Conservation (phyloP, 352 stramenopile species). For the Blastocystis sp. region DNA sequence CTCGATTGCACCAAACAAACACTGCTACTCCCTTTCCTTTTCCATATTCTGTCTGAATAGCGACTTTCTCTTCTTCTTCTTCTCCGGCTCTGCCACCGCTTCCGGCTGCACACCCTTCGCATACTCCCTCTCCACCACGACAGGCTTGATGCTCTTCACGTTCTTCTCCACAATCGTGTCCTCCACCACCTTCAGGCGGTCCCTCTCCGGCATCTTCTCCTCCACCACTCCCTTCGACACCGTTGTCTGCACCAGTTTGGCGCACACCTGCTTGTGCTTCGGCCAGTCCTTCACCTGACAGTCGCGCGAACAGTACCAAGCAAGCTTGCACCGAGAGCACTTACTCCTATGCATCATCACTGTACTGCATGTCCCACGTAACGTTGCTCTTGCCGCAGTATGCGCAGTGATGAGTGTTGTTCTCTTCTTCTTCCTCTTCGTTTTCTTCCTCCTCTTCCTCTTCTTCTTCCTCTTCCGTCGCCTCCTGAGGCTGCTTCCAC, state of each 20-base stretch:
- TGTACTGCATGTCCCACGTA: neutral
- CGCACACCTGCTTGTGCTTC: constrained; percentile 62
- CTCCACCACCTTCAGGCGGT: constrained; percentile 53
- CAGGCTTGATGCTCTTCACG: constrained; percentile 49
- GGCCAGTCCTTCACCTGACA: constrained; percentile 73
- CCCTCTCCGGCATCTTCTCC: constrained; percentile 23
- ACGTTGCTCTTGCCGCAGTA: constrained; percentile 61
- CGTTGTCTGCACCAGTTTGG: constrained; percentile 50
- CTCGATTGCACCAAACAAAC: constrained; percentile 30
- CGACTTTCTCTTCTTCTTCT: constrained; percentile 53
- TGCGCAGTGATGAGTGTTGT: neutral
- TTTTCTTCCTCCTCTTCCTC: constrained; percentile 44
- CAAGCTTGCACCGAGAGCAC: constrained; percentile 53
- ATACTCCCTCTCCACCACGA: constrained; percentile 68
- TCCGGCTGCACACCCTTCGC: constrained; percentile 38
- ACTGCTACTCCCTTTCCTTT: constrained; percentile 28
- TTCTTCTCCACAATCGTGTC: constrained; percentile 56
- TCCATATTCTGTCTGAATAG: constrained; percentile 62
- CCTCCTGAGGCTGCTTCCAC: constrained; percentile 27
- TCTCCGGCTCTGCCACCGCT: constrained; percentile 21
- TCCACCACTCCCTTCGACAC: constrained; percentile 43
- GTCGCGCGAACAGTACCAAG: constrained; percentile 59
- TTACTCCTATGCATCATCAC: constrained; percentile 50
- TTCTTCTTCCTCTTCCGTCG: constrained; percentile 24
- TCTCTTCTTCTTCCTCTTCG: neutral